Base-by-base conservation (phyloP, 148 eudicot species). In the Oxyria digyna region DNA sequence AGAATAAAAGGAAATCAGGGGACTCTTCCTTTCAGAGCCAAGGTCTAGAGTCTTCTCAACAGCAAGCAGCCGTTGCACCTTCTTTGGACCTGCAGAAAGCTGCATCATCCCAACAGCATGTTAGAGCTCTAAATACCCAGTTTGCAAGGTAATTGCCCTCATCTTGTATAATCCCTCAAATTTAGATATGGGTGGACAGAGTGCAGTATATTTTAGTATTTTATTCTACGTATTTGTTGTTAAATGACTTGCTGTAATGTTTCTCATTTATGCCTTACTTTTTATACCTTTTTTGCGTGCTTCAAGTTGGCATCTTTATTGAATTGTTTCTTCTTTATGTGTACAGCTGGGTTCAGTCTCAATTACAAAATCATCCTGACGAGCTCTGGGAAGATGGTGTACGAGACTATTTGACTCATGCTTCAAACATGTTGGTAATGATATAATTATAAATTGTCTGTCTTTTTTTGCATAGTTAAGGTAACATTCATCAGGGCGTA, bases 301-400 rank as follows among this genome's bases (percentile, higher is more conserved):
- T 50, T 55, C n/a, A 15, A 40, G 21, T 32, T 24, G 33, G 26
- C 5, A 21, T 71, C 0, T 43, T n/a, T n/a, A n/a, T n/a, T n/a
- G n/a, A n/a, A n/a, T 31, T 69, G 31, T 43, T 67, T 35, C 67
- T 75, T 73, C 32, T 62, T 66, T 33, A 18, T 75, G 68, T 55
- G n/a, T 76, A 69, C 88, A 94, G 99, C 74, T 94, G 99, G 99
- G 86, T 94, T 75, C 97, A 94, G 79, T 73, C 84, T 77, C 97
- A 94, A 54, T 76, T 90, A 73, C 85, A 79, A 62, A 85, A 87
- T 76, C 96, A 94, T 70, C 89, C 88, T 0, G 99, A 94, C 78
- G 99, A 94, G 78, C 93, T 94, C 64, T 94, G 97, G 99, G 96
- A 90, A 81, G 99, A 94, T 82, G 99, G 99, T 69, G 73, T 78